Evolutionary conservation across 176 grass and related monocot species (phyloP), one percentile per base, ranked within the genome.

Genomic region (Tillandsia fasciculata): DNA sequence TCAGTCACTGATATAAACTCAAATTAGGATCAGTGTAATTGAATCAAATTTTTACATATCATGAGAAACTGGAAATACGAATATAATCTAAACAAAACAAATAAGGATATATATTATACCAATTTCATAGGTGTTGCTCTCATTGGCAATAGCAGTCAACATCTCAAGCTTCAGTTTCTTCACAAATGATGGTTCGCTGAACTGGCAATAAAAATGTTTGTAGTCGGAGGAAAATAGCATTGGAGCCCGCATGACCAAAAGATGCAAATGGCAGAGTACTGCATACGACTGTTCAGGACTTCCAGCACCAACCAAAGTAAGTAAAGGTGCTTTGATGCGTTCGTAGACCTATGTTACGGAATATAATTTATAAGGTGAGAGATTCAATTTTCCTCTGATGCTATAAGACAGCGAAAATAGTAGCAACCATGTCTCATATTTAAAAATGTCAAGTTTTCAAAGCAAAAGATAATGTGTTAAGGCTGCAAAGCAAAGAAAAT

Each of bases 111-210:
- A 70, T 3, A 64, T 52, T 12, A 24, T 97, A 99, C 95, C 90
- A 78, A 94, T 99, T 86, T 94, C 90, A 71, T 90, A 99, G 12
- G 95, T 99, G 73, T 99, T 99, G 82, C 90, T 99, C 81, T 99
- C 95, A 82, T 99, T 99, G 23, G 95, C 95, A 84, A 99, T 90
- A 81, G 84, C 95, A 80, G 95, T 99, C 77, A 99, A 70, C 95
- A 99, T 99, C 58, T 99, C 95, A 77, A 99, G 95, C 84, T 99
- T 99, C 42, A 99, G 83, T 75, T 99, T 99, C 82, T 99, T 99
- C 65, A 99, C 87, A 84, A 93, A 94, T 27, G 90, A 99, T 64
- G 90, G 95, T 50, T 99, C 95, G 78, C 95, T 99, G 69, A 84
- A 99, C 48, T 99, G 95, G 80, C 95, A 99, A 80, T 99, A 99